A percentile compares a stretch with the other conserved stretches of the same genome.
These are phyloP conservation scores for Tylopilus felleus DNA, from an alignment of 768 basidiomycete species.

Conservation along the genomic window DNA sequence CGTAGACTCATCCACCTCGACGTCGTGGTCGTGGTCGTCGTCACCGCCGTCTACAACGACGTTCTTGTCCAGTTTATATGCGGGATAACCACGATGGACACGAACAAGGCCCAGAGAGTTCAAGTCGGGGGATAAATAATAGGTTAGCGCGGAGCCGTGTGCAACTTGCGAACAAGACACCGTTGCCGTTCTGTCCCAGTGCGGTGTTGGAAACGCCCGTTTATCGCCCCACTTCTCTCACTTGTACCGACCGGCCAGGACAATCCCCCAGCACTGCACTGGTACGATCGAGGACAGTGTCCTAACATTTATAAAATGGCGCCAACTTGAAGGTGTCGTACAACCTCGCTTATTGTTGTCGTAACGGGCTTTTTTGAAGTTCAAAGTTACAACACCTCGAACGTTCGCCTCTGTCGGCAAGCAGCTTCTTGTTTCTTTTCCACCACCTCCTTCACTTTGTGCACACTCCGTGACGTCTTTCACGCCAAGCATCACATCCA, in stretches of 20 bases:
- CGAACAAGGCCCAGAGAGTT: background rate
- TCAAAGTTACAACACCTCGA: background rate
- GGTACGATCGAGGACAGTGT: conserved; percentile 2
- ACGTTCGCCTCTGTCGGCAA: conserved; percentile 6
- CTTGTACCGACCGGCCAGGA: background rate
- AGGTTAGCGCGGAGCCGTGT: background rate
- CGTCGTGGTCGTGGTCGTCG: background rate
- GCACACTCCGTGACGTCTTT: conserved; percentile 25
- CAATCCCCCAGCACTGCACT: conserved; percentile 11
- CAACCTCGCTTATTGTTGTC: conserved; percentile 19
- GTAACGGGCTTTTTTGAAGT: background rate
- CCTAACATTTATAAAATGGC: conserved; percentile 6
- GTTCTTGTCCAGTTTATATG: background rate
- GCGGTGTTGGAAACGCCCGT: conserved; percentile 15
- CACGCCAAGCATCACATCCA: conserved; percentile 17
- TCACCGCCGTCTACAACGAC: background rate
- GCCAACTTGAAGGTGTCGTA: conserved; percentile 14
- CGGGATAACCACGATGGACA: background rate
- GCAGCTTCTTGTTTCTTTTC: conserved; percentile 12
- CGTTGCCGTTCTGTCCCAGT: conserved; percentile 1
- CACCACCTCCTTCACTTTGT: conserved; percentile 12
- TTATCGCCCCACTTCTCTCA: conserved; percentile 2
- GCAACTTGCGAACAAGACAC: conserved; percentile 7
- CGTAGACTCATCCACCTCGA: background rate
- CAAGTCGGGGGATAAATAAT: conserved; percentile 1